Base-by-base conservation (phyloP, 106 monocot genomes). In the Chionographis japonica region DNA sequence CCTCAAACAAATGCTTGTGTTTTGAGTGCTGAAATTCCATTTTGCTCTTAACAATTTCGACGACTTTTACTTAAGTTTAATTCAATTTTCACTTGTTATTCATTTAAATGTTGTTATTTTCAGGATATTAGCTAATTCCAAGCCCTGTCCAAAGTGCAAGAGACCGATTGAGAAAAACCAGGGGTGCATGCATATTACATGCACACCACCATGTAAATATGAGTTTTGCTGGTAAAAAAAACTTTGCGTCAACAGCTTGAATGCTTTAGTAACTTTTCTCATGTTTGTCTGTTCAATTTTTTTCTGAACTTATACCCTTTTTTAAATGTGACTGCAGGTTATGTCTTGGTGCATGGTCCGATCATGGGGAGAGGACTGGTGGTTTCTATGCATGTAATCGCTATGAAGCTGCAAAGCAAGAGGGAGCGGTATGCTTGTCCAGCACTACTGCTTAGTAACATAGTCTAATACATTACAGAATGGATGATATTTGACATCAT, bases 181-280 rank as follows among this genome's bases (percentile, higher is more conserved):
- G 64, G 93, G 93, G 6, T 93, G 93, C 64, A 89, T 89, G 93
- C 93, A 93, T 73, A 93, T 93, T 71, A 93, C 93, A 17, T 93
- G 93, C 51, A 86, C 93, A 50, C 89, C 93, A 63, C 93, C 93
- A 57, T 93, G 93, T 72, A 93, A 86, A 79, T 84, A 81, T 76
- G 93, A 93, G 68, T 93, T 93, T 68, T 93, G 93, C 79, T 93
- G 93, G 93, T 93, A 83, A 40, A 43, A 40, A 52, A 14, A 27
- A 41, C 13, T 43, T 57, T 52, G 35, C 9, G 2, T 3, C 8
- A 10, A 49, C 18, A 18, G 13, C 4, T 38, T 27, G 2, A 63
- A 52, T 63, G 13, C 39, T 54, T 65, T 46, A 7, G 9, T 68
- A 42, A 58, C 37, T 67, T 39, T 36, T 40, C 37, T 6, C 53